Conservation (phyloP, 2,329 filamentous ascomycete genomes). For the Colletotrichum tropicicola region DNA sequence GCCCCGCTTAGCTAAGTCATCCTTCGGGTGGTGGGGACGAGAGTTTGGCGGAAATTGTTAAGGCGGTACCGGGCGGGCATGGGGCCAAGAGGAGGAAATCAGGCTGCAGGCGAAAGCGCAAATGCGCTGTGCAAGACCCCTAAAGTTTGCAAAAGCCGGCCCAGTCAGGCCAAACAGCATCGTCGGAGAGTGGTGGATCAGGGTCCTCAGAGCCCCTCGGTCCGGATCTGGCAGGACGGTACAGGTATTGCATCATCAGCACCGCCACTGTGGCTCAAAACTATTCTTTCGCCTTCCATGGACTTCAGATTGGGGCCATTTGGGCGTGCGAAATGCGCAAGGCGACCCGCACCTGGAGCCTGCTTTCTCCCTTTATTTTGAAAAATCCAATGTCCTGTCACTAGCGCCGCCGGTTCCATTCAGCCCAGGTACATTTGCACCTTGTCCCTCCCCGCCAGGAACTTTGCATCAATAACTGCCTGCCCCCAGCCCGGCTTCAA, state of each 20-base stretch:
- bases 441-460: conserved; percentile 27
- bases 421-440: conserved; percentile 28
- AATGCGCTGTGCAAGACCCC: neutral
- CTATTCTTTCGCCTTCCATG: conserved; percentile 33
- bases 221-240: conserved; percentile 6
- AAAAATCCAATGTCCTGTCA: conserved; percentile 30
- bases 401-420: conserved; percentile 19
- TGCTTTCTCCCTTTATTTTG: conserved; percentile 32
- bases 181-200: conserved; percentile 1
- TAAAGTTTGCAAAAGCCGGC: neutral
- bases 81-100: neutral
- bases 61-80: neutral
- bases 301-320: conserved; percentile 25
- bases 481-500: conserved; percentile 14
- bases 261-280: conserved; percentile 34
- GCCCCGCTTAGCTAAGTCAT: conserved; percentile 18
- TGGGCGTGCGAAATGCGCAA: conserved; percentile 26
- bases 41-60: conserved; percentile 19
- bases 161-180: neutral
- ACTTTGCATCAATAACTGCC: conserved; percentile 28
- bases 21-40: neutral
- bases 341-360: conserved; percentile 31
- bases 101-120: conserved; percentile 5
- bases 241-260: conserved; percentile 30
- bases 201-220: conserved; percentile 23